Percentiles rank a stretch among this genome's conserved stretches.
These are phyloP conservation scores for Incumbomyces delicatus DNA, from an alignment of 2,329 filamentous ascomycete species.

Conservation along the genomic window DNA sequence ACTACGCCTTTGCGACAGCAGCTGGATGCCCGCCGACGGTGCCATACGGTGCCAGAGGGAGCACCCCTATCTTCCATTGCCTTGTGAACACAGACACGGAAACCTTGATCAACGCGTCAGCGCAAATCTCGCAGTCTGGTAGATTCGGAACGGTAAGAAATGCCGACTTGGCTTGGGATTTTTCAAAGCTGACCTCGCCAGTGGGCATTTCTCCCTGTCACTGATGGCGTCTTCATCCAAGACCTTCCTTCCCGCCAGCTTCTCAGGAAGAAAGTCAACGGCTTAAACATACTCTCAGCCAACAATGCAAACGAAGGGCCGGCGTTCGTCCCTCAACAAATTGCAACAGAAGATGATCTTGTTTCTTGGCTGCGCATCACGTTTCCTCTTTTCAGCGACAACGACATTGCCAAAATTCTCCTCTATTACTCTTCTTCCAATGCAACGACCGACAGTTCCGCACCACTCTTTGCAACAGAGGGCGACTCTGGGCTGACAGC, in stretches of 20 bases:
- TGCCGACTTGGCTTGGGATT: too few relatives aligned
- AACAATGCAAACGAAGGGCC: slow-evolving; percentile 46
- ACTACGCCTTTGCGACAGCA: slow-evolving; percentile 35
- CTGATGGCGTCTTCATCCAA: slow-evolving; percentile 32
- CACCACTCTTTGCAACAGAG: slow-evolving; percentile 29
- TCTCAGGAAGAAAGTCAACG: slow-evolving; percentile 28
- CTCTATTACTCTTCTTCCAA: slow-evolving; percentile 29
- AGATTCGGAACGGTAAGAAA: slow-evolving; percentile 25
- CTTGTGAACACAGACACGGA: slow-evolving; percentile 28
- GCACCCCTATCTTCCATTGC: slow-evolving; percentile 34
- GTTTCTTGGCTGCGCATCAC: slow-evolving; percentile 29
- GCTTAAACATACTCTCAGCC: slow-evolving; percentile 27
- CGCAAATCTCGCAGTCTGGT: slow-evolving; percentile 25
- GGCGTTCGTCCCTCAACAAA: slow-evolving; percentile 36
- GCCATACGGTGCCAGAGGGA: slow-evolving; percentile 22
- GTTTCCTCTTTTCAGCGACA: slow-evolving; percentile 33
- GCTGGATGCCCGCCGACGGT: slow-evolving; percentile 31
- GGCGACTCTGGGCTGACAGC: slow-evolving; percentile 35
- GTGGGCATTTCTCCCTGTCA: slow-evolving; percentile 37
- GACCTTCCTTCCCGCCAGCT: slow-evolving; percentile 31
- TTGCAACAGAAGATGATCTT: slow-evolving; percentile 34
- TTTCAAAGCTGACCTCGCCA: too few relatives aligned
- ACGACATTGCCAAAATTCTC: slow-evolving; percentile 32
- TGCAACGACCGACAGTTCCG: slow-evolving; percentile 18
- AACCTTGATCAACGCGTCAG: slow-evolving; percentile 30